Base-by-base conservation (phyloP, 768 basidiomycete genomes). In the Rhodotorula taiwanensis region DNA sequence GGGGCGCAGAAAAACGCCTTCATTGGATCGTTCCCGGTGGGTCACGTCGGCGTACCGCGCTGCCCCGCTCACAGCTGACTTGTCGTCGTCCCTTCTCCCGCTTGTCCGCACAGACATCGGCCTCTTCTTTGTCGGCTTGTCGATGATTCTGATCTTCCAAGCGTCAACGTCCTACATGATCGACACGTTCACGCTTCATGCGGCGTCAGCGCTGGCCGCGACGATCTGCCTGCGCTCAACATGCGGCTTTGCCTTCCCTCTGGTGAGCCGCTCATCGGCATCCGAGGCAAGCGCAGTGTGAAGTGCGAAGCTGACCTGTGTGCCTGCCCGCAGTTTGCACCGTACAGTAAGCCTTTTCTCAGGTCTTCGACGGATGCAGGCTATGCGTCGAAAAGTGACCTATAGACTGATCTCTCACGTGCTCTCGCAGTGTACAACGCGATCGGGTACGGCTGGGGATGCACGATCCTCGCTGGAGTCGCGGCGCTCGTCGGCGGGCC, bases 181-280 rank as follows among this genome's bases (percentile, higher is more conserved):
- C 31, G 62, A 53, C 61, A 62, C 52, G 2, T 75, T 60, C 58
- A 82, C 71, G 15, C 54, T 73, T 14, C 67, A 71, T 52, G 74
- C 76, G 9, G 77, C 77, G 0, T 74, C 72, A 11, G 84, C 86
- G 5, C 75, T 89, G 15, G 86, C 86, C 0, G 85, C 86, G 0
- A 82, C 82, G 25, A 76, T 83, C 0, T 84, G 75, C 72, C 72
- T 87, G 20, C 82, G 87, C 30, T 83, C 84, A 0, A 58, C 87
- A 1, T 81, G 82, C 2, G 87, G 87, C 1, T 88, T 87, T 56
- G 83, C 80, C 2, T 88, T 89, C 72, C 88, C 87, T 4, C 36
- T 39, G 36, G 36, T 39, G 16, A 9, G 36, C 16, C 36, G 36
- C 36, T 39, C 16, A 9, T 16, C 36, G 36, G n/a, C n/a, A n/a